Conservation (phyloP, 129 eudicot species). For the Rutidosis leptorrhynchoides region DNA sequence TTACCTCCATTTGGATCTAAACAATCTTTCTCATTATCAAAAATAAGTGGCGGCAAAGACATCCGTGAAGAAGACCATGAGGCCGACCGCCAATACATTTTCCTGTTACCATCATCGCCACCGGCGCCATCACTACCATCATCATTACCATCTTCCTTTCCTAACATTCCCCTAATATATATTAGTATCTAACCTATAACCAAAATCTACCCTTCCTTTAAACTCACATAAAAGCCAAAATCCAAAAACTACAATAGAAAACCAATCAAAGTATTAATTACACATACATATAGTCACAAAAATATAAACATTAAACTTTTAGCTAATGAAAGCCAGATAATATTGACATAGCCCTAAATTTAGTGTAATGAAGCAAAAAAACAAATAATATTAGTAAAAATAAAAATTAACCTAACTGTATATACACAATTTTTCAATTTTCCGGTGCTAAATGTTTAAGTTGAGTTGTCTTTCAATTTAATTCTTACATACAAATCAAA, state of each 20-base stretch:
- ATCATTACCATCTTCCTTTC: slow-evolving; percentile 53
- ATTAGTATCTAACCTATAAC: not conserved
- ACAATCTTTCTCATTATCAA: slow-evolving; percentile 40
- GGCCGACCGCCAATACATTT: slow-evolving; percentile 71
- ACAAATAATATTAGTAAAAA: too few relatives aligned
- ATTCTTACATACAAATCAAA: slow-evolving; percentile 2
- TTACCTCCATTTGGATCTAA: slow-evolving; percentile 41
- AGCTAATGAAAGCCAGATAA: not conserved
- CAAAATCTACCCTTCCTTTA: not conserved
- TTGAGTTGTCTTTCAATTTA: not conserved
- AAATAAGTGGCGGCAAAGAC: slow-evolving; percentile 47
- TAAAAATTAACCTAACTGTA: not conserved
- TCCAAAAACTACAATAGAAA: not conserved
- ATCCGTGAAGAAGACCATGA: slow-evolving; percentile 75
- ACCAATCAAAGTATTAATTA: slow-evolving; percentile 1
- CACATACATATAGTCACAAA: not conserved
- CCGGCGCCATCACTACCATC: slow-evolving; percentile 23
- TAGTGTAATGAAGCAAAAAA: not conserved
- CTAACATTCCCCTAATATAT: slow-evolving; percentile 38
- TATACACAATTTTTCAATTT: not conserved
- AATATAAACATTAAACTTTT: too few relatives aligned
- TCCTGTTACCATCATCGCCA: slow-evolving; percentile 26
- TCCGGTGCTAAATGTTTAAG: too few relatives aligned
- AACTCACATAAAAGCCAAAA: not conserved
- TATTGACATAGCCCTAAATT: not conserved